Base-by-base conservation (phyloP, 129 eudicot genomes). In the Chrysanthemum makinoi region DNA sequence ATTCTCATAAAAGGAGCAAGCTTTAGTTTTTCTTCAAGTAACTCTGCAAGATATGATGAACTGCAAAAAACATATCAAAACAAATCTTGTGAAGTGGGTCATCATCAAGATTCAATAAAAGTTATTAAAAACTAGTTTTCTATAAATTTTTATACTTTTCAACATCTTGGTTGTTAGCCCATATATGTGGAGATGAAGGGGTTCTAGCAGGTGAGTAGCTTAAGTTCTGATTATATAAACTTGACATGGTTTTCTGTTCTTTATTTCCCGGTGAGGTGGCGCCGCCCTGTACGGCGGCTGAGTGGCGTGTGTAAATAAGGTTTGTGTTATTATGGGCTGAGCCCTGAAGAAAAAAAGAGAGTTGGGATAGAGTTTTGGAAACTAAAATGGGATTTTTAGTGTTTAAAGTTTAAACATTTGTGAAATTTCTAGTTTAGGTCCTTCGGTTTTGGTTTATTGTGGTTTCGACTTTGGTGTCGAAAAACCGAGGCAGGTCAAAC, bases 161-260 rank as follows among this genome's bases (percentile, higher is more conserved):
- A 55, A 76, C 91, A 85, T 85, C 88, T 54, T 86, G 73, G 67
- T 87, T 52, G 33, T 62, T 86, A 51, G 81, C 76, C 80, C 95
- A 83, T 63, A 85, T 75, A 70, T 81, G 86, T n/a, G 95, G 91
- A 77, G 97, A 87, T 59, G 80, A 80, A 68, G 80, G 54, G 65
- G 80, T 80, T 81, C 97, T 79, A 8, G 97, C 91, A n/a, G 97
- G 97, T 11, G 95, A 87, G 72, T 71, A 90, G 75, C 80, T 83
- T 68, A 80, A 43, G 77, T 81, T 85, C 58, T 85, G 95, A 47
- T 74, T 66, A 58, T 87, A 90, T 19, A 87, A 67, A 76, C 87
- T 86, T 70, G 97, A 90, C 97, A 90, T 90, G 70, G 54, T 30
- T 66, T 61, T 43, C 62, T n/a, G 12, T 8, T 73, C 4, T 74